Conservation (phyloP, 1,139 yeast species). For the Lodderomyces metapsilosis region DNA sequence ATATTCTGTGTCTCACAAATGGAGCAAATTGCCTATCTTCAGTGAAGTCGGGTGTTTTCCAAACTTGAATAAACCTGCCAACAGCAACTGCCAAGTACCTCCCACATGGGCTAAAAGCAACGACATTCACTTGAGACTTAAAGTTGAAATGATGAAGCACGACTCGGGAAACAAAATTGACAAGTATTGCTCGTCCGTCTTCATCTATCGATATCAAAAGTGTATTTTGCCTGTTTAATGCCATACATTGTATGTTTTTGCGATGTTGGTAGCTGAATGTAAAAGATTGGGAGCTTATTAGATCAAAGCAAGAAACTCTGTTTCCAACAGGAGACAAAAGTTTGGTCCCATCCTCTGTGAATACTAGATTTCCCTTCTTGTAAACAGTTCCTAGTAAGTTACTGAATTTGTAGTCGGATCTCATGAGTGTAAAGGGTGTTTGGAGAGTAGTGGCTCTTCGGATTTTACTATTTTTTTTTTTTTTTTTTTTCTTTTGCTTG, state of each 20-base stretch:
- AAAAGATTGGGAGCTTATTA: slow-evolving; percentile 78
- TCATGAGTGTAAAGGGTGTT: slow-evolving; percentile 31
- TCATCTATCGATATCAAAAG: slow-evolving; percentile 82
- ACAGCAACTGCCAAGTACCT: slow-evolving; percentile 81
- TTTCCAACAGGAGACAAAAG: slow-evolving; percentile 93
- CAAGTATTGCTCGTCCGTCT: slow-evolving; percentile 91
- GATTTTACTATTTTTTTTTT: not conserved
- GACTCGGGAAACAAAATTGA: slow-evolving; percentile 76
- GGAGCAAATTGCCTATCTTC: slow-evolving; percentile 92
- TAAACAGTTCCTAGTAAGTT: slow-evolving; percentile 93
- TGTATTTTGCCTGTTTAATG: slow-evolving; percentile 79
- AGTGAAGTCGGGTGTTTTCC: slow-evolving; percentile 83
- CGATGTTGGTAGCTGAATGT: slow-evolving; percentile 94
- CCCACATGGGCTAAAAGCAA: slow-evolving; percentile 90
- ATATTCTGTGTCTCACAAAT: slow-evolving; percentile 83
- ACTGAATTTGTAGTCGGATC: slow-evolving; percentile 60
- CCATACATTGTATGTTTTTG: slow-evolving; percentile 75
- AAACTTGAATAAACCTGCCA: slow-evolving; percentile 81
- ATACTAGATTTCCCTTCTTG: slow-evolving; percentile 85
- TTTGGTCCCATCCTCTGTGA: slow-evolving; percentile 81
- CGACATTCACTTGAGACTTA: slow-evolving; percentile 69
- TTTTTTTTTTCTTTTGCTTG: not conserved
- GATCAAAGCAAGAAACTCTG: slow-evolving; percentile 84
- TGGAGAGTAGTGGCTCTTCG: not conserved
- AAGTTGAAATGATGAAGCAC: slow-evolving; percentile 96